phyloP scores from a whole-genome alignment of 2,329 filamentous ascomycete species.

The Neophaeococcomyces mojaviensis region DNA sequence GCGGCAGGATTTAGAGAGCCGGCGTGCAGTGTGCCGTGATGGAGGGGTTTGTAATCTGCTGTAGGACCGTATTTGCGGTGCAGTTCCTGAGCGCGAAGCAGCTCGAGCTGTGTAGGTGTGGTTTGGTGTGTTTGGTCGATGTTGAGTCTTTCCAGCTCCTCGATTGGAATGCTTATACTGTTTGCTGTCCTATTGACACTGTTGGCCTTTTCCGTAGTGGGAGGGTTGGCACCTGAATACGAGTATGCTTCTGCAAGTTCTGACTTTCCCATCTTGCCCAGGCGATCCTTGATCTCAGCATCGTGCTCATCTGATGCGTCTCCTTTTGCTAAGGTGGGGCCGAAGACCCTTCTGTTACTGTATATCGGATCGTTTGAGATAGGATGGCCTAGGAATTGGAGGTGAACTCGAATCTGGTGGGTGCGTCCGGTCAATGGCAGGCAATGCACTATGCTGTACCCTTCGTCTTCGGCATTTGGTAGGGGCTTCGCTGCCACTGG shows the following conservation, averaged over 20 bases:
- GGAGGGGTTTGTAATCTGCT: conserved; percentile 31
- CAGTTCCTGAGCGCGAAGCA: conserved; percentile 10
- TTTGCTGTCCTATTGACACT: neutral
- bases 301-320: conserved; percentile 67
- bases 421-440: conserved; percentile 88
- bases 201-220: conserved; percentile 2
- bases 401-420: conserved; percentile 88
- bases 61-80: conserved; percentile 27
- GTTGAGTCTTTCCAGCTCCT: conserved; percentile 24
- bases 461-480: conserved; percentile 46
- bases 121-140: conserved; percentile 22
- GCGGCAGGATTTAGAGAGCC: conserved; percentile 5
- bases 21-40: conserved; percentile 33
- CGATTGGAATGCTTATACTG: neutral
- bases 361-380: conserved; percentile 98
- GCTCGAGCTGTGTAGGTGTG: conserved; percentile 19
- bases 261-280: conserved; percentile 87
- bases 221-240: conserved; percentile 52
- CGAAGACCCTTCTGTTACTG: conserved; percentile 88
- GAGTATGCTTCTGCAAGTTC: conserved; percentile 84
- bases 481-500: conserved; percentile 25
- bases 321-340: conserved; percentile 62
- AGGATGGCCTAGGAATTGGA: conserved; percentile 89
- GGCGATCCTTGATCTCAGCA: conserved; percentile 77
- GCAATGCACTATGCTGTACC: conserved; percentile 92